Percentiles rank a stretch among this genome's conserved stretches.
Conservation (phyloP, 73 alveolate species). For the Blepharisma japonicum region DNA sequence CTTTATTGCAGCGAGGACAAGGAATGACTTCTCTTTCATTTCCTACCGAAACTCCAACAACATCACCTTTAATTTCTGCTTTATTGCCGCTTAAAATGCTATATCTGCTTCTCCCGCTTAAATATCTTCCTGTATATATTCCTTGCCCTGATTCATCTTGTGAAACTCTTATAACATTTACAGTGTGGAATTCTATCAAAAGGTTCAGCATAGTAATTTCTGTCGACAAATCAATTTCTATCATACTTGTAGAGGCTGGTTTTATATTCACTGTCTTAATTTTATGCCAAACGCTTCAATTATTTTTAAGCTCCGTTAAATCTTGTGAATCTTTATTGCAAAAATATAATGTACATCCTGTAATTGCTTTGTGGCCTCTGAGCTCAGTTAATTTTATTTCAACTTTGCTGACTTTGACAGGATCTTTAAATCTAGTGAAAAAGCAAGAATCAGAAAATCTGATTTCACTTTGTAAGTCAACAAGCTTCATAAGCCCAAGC, state of each 20-base stretch:
- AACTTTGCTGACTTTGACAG: constrained; percentile 35
- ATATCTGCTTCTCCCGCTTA: constrained; percentile 1
- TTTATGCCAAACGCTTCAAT: constrained; percentile 41
- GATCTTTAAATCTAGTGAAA: constrained; percentile 34
- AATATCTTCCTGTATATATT: background rate
- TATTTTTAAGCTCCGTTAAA: constrained; percentile 48
- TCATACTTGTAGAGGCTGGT: constrained; percentile 15
- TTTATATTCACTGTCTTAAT: constrained; percentile 37
- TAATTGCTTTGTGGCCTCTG: constrained; percentile 46
- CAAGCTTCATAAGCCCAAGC: constrained; percentile 1
- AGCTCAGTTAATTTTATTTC: constrained; percentile 18
- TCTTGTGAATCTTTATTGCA: constrained; percentile 40
- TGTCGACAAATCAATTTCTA: constrained; percentile 32
- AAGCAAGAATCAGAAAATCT: constrained; percentile 46
- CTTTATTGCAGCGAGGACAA: constrained; percentile 60
- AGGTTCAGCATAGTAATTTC: constrained; percentile 43
- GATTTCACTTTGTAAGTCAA: constrained; percentile 42
- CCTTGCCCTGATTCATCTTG: constrained; percentile 15
- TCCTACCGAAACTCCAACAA: constrained; percentile 14
- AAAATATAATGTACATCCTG: constrained; percentile 32
- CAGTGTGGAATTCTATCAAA: constrained; percentile 34
- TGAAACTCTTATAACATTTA: background rate
- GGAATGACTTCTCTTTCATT: constrained; percentile 35
- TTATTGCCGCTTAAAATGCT: background rate
- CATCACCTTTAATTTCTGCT: constrained; percentile 1